A percentile compares a stretch with the other conserved stretches of the same genome.
These are phyloP conservation scores for Discostella stelligeroides DNA, from an alignment of 108 stramenopile genomes.

Conservation along the genomic window DNA sequence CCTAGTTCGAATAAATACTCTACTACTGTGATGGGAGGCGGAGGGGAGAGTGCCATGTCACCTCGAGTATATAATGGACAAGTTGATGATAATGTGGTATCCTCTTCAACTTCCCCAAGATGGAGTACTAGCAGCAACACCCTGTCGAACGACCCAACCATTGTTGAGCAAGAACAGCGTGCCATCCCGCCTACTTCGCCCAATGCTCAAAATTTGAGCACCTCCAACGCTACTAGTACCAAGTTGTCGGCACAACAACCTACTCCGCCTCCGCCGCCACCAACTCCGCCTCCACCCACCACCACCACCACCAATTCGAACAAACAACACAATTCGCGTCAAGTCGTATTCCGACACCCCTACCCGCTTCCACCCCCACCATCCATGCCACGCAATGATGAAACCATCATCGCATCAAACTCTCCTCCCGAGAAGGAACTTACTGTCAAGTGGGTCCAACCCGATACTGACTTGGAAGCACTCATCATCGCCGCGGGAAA, in stretches of 20 bases:
- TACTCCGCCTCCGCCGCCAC: background rate
- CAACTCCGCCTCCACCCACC: background rate
- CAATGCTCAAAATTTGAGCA: too few relatives aligned
- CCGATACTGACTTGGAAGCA: conserved; percentile 59
- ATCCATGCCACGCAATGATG: conserved; percentile 35
- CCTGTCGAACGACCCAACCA: background rate
- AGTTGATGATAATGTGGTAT: too few relatives aligned
- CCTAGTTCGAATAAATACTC: too few relatives aligned
- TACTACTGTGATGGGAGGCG: background rate
- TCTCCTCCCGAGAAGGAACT: conserved; percentile 9
- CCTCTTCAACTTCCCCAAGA: background rate
- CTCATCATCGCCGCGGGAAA: conserved; percentile 63
- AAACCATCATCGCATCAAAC: conserved; percentile 55
- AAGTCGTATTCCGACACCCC: conserved; percentile 69
- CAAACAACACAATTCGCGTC: conserved; percentile 25
- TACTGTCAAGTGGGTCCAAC: conserved; percentile 34
- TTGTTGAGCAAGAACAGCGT: background rate
- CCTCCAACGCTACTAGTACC: too few relatives aligned
- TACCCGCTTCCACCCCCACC: conserved; percentile 70
- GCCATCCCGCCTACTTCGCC: too few relatives aligned
- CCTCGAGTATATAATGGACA: too few relatives aligned
- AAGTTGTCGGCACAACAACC: background rate
- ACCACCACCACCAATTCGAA: background rate
- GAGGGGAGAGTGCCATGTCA: too few relatives aligned
- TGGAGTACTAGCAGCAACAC: background rate